Conservation (phyloP, 305 asterid species). For the Solanum hybrid region DNA sequence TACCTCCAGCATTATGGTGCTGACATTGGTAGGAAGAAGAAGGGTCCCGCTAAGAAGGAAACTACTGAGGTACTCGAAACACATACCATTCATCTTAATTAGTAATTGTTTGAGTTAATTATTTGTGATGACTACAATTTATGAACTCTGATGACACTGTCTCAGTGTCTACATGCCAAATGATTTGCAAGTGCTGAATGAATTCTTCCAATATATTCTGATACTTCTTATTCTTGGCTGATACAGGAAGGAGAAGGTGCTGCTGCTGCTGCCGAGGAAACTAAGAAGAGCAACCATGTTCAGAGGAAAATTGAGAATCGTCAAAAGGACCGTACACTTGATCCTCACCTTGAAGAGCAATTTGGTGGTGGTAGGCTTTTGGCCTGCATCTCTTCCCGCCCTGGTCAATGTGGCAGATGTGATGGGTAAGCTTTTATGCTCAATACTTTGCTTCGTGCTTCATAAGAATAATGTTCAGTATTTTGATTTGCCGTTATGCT, state of each 20-base stretch:
- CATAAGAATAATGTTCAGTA: neutral
- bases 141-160: neutral
- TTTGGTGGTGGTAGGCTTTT: slow-evolving; percentile 31
- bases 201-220: neutral
- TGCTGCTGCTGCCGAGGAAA: slow-evolving; percentile 21
- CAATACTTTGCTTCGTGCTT: neutral
- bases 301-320: slow-evolving; percentile 30
- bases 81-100: neutral
- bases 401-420: slow-evolving; percentile 44
- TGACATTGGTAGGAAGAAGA: slow-evolving; percentile 56
- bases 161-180: neutral
- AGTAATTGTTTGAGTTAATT: neutral
- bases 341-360: slow-evolving; percentile 38
- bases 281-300: slow-evolving; percentile 41
- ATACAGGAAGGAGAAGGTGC: slow-evolving; percentile 25
- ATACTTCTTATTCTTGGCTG: neutral
- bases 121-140: neutral
- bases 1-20: slow-evolving; percentile 58
- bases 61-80: slow-evolving; percentile 24
- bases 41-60: slow-evolving; percentile 30
- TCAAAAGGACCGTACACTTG: slow-evolving; percentile 33
- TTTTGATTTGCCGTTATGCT: neutral
- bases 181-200: neutral
- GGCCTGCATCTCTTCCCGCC: slow-evolving; percentile 41
- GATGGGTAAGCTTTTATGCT: slow-evolving; percentile 28